Conservation (phyloP, 2,329 filamentous ascomycete genomes). For the Ceratocystis albifundus region DNA sequence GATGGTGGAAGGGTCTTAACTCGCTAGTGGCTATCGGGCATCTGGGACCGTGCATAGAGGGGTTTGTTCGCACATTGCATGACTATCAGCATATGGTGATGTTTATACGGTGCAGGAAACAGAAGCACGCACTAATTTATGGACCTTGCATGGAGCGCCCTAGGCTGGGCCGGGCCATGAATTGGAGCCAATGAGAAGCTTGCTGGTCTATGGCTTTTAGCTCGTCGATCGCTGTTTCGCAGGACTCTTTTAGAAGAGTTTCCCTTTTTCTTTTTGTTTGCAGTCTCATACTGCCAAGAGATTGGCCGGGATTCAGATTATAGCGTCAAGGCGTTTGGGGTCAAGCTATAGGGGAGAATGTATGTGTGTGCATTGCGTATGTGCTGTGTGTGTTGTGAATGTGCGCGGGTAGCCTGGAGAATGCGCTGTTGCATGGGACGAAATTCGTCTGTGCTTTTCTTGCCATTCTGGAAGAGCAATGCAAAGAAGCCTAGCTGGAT, state of each 20-base stretch:
- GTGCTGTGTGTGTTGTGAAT: neutral
- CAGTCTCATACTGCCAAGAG: neutral
- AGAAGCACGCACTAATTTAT: neutral
- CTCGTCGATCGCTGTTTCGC: conserved; percentile 6
- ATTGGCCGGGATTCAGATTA: neutral
- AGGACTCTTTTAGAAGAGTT: neutral
- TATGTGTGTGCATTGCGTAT: neutral
- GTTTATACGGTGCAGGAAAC: neutral
- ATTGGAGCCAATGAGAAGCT: neutral
- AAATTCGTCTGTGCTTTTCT: neutral
- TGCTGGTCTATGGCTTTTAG: neutral
- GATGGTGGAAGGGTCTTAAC: neutral
- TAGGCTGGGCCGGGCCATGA: neutral
- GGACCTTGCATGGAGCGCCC: neutral
- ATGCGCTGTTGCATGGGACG: neutral
- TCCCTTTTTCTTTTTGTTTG: neutral
- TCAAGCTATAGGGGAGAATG: neutral
- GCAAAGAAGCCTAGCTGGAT: neutral
- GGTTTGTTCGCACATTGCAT: neutral
- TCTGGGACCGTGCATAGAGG: neutral
- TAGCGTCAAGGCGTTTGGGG: neutral
- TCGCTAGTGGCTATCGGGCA: neutral
- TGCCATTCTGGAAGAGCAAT: neutral
- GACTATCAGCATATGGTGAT: neutral
- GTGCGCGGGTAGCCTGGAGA: neutral